A percentile compares a stretch with the other conserved stretches of the same genome.
Evolutionary conservation across 768 basidiomycete species (phyloP).

Genomic region (Termitomyces titanicus): DNA sequence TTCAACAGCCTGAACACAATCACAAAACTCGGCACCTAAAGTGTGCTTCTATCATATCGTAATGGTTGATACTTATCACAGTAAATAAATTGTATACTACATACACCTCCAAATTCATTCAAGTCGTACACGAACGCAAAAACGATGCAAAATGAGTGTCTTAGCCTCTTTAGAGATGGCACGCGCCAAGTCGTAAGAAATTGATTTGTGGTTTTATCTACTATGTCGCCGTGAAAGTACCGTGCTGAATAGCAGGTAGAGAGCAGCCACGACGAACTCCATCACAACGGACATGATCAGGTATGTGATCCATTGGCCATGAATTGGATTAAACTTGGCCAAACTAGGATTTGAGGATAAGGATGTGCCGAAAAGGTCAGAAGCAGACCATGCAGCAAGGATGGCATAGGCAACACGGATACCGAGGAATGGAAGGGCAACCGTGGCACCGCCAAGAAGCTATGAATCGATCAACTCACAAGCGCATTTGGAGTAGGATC

Average conservation of each 20-base stretch:
- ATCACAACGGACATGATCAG: constrained; percentile 56
- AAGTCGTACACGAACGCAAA: constrained; percentile 6
- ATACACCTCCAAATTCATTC: background rate
- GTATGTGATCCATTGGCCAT: constrained; percentile 56
- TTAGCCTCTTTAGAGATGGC: constrained; percentile 2
- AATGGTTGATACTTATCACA: background rate
- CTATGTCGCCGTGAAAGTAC: constrained; percentile 32
- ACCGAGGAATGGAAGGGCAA: constrained; percentile 58
- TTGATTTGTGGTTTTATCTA: background rate
- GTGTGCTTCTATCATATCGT: background rate
- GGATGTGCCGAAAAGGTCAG: constrained; percentile 35
- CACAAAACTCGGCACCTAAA: too few relatives aligned
- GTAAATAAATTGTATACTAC: constrained; percentile 4
- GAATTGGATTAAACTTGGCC: constrained; percentile 52
- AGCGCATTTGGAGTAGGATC: background rate
- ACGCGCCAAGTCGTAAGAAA: background rate
- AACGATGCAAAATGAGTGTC: background rate
- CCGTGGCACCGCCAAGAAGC: constrained; percentile 53
- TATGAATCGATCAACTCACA: constrained; percentile 19
- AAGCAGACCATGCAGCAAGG: constrained; percentile 55
- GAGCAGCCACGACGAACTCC: constrained; percentile 49
- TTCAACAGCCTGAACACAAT: too few relatives aligned
- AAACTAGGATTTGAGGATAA: constrained; percentile 39
- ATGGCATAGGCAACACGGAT: constrained; percentile 56
- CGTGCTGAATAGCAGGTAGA: constrained; percentile 47